A percentile compares a stretch with the other conserved stretches of the same genome.
Evolutionary conservation across 2,329 filamentous ascomycete genomes (phyloP).

Genomic region (Colletotrichum sp.): DNA sequence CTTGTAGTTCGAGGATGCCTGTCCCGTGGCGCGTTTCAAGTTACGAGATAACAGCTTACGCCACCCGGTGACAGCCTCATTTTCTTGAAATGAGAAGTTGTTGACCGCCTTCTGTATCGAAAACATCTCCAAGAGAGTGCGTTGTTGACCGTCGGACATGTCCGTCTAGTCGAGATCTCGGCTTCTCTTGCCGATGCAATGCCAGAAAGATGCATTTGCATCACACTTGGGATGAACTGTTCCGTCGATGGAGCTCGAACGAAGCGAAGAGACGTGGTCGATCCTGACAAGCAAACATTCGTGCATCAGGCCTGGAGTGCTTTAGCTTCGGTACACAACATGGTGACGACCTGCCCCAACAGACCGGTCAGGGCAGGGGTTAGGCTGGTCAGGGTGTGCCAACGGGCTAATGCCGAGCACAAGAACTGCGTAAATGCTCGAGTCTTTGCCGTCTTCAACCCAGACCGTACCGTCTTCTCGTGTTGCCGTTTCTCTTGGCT

Average conservation of each 20-base stretch:
- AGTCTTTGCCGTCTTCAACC: background rate
- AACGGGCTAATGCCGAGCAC: background rate
- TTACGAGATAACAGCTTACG: background rate
- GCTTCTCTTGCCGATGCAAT: background rate
- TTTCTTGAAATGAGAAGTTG: background rate
- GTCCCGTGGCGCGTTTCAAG: background rate
- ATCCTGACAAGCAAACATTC: background rate
- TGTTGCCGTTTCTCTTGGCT: background rate
- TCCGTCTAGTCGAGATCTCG: background rate
- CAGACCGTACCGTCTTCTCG: background rate
- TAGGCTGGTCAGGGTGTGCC: background rate
- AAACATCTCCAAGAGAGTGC: background rate
- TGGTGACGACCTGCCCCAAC: background rate
- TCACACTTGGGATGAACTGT: background rate
- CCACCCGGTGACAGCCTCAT: background rate
- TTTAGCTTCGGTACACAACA: background rate
- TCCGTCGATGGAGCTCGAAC: background rate
- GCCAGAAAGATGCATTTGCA: background rate
- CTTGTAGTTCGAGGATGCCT: background rate
- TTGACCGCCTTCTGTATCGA: background rate
- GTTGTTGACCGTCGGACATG: background rate
- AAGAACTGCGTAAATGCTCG: background rate
- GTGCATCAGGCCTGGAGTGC: background rate
- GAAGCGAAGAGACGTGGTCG: background rate
- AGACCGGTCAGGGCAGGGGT: background rate